Percentiles rank a stretch among this genome's conserved stretches.
Evolutionary conservation across 108 stramenopile genomes (phyloP).

Genomic region (Schizochytrium sp.): DNA sequence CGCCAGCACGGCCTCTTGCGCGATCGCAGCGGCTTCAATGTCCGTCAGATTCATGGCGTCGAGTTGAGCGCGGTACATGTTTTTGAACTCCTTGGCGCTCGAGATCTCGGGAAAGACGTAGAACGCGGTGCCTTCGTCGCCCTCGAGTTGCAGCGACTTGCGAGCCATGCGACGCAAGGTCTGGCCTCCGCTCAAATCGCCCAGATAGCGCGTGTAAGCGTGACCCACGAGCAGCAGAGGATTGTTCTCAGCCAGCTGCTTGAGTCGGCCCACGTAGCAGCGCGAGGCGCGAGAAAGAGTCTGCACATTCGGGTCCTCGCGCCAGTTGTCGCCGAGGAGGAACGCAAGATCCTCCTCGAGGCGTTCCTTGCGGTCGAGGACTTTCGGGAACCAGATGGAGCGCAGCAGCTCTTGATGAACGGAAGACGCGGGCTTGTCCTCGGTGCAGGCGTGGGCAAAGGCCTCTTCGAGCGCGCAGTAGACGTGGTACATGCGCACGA

Average conservation of each 20-base stretch:
- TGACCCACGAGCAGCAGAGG: neutral
- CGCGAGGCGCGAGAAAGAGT: neutral
- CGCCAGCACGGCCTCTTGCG: neutral
- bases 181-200: neutral
- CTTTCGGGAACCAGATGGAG: neutral
- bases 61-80: neutral
- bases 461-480: neutral
- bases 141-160: neutral
- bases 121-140: neutral
- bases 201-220: slow-evolving; percentile 14
- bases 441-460: neutral
- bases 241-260: neutral
- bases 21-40: neutral
- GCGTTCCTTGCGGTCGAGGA: neutral
- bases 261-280: neutral
- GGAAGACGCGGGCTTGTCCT: neutral
- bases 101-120: neutral
- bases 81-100: slow-evolving; percentile 11
- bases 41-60: neutral
- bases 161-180: neutral
- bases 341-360: neutral
- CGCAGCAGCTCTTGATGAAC: neutral
- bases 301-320: neutral
- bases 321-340: neutral
- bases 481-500: neutral